Percentiles rank a stretch among this genome's conserved stretches.
These are phyloP conservation scores for Debaryomyces coudertii DNA, from an alignment of 1,139 yeast species.

Conservation along the genomic window DNA sequence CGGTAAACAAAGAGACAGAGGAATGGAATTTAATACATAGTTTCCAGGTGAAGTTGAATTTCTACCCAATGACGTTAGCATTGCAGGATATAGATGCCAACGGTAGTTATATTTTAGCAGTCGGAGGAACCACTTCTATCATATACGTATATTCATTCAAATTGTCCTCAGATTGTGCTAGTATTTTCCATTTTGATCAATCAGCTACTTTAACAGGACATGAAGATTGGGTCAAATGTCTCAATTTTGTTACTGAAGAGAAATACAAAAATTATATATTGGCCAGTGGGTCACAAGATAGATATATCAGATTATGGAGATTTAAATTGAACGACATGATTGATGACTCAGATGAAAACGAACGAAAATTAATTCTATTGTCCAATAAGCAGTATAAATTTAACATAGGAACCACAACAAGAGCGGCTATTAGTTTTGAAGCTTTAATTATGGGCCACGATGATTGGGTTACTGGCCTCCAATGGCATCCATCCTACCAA, in stretches of 20 bases:
- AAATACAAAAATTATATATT: slow-evolving; percentile 57
- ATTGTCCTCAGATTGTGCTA: slow-evolving; percentile 15
- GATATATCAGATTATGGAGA: slow-evolving; percentile 88
- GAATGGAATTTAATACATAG: slow-evolving; percentile 32
- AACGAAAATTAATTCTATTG: slow-evolving; percentile 53
- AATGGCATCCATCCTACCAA: slow-evolving; percentile 65
- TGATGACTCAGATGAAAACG: slow-evolving; percentile 61
- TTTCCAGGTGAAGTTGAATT: slow-evolving; percentile 49
- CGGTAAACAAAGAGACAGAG: slow-evolving; percentile 16
- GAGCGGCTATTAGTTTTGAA: slow-evolving; percentile 74
- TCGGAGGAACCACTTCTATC: slow-evolving; percentile 76
- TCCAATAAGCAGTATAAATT: slow-evolving; percentile 69
- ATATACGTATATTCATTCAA: slow-evolving; percentile 59
- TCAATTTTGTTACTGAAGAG: slow-evolving; percentile 58
- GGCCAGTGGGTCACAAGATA: slow-evolving; percentile 89
- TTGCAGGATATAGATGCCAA: slow-evolving; percentile 42
- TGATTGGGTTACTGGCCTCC: slow-evolving; percentile 89
- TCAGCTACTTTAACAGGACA: slow-evolving; percentile 75
- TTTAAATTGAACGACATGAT: slow-evolving; percentile 59
- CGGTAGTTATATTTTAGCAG: slow-evolving; percentile 58
- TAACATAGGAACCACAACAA: slow-evolving; percentile 31
- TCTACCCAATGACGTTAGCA: slow-evolving; percentile 69
- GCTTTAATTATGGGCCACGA: slow-evolving; percentile 97
- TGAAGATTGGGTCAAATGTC: slow-evolving; percentile 89
- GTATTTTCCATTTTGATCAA: slow-evolving; percentile 29